These are phyloP conservation scores for Alloteropsis semialata DNA, from an alignment of 176 grass and related monocot genomes.

Conservation along the genomic window DNA sequence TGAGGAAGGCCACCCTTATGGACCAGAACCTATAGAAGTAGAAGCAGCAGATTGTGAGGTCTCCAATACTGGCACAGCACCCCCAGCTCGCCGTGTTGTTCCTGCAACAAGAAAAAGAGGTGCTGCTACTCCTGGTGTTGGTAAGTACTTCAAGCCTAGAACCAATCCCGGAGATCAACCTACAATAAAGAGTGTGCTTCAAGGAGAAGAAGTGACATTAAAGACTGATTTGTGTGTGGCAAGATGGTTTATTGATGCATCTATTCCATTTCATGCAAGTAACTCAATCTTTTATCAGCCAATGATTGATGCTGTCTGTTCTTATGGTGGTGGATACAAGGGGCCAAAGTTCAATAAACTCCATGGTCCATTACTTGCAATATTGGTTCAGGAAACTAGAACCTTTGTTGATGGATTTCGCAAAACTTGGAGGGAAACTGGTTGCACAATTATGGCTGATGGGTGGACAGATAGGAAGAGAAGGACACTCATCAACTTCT, in stretches of 20 bases:
- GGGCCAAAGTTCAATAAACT: background rate
- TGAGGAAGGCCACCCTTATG: too few species aligned
- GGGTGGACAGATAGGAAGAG: background rate
- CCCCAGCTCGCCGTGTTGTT: too few species aligned
- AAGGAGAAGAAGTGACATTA: background rate
- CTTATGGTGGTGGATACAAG: constrained; percentile 1
- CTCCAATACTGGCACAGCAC: too few species aligned
- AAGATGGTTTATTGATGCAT: too few species aligned
- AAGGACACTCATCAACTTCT: constrained; percentile 5
- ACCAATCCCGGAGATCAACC: background rate
- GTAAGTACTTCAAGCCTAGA: background rate
- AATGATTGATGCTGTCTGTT: background rate
- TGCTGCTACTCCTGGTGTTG: too few species aligned
- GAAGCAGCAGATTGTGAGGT: too few species aligned
- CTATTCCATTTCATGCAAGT: constrained; percentile 19
- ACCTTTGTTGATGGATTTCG: background rate
- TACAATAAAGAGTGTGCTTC: background rate
- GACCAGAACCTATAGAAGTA: too few species aligned
- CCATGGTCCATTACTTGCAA: constrained; percentile 2
- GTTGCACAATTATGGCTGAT: background rate
- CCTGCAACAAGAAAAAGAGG: too few species aligned
- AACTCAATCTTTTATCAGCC: background rate
- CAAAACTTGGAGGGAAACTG: background rate
- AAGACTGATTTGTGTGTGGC: background rate
- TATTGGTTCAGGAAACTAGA: constrained; percentile 8